Percentiles rank a stretch among this genome's conserved stretches.
Evolutionary conservation across 2,329 filamentous ascomycete genomes (phyloP).

Genomic region (Botrytis hyacinthi): DNA sequence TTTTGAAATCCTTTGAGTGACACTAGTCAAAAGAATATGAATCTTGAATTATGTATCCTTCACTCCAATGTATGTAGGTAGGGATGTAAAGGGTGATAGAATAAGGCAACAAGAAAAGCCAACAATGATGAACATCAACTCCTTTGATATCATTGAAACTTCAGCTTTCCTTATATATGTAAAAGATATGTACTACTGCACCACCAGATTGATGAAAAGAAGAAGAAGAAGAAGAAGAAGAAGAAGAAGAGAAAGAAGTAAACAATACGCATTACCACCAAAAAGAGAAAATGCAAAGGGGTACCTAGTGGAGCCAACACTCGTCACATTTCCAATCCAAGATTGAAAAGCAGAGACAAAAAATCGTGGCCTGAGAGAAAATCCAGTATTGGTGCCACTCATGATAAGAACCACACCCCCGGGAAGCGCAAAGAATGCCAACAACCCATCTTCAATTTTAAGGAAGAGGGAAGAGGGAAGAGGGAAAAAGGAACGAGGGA

Average conservation of each 20-base stretch:
- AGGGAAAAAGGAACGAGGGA: neutral
- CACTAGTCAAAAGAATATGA: constrained; percentile 8
- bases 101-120: neutral
- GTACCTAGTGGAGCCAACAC: constrained; percentile 8
- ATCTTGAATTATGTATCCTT: neutral
- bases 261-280: neutral
- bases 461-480: neutral
- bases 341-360: neutral
- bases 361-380: neutral
- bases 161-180: neutral
- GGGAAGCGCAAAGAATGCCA: neutral
- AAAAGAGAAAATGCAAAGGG: constrained; percentile 1
- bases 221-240: neutral
- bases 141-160: neutral
- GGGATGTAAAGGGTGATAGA: neutral
- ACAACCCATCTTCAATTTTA: neutral
- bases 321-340: constrained; percentile 4
- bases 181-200: neutral
- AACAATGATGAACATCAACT: neutral
- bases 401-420: neutral
- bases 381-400: neutral
- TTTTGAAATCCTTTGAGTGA: neutral
- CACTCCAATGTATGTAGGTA: neutral
- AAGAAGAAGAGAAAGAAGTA: neutral
- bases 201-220: neutral